Conservation (phyloP, 805 yeast species). For the Isabelozyma gotoi region DNA sequence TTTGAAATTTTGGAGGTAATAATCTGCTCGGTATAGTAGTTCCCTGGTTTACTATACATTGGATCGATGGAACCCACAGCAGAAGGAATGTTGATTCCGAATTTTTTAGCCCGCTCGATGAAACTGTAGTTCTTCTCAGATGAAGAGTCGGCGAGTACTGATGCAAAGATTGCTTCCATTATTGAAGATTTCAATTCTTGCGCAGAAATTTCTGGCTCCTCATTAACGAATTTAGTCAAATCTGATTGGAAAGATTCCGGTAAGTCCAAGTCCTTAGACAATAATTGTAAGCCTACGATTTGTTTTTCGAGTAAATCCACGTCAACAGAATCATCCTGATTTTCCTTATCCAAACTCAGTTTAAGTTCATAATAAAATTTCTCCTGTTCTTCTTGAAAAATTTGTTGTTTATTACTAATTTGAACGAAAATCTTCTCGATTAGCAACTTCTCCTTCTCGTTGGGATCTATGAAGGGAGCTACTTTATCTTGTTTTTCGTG, state of each 20-base stretch:
- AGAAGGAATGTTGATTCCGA: constrained; percentile 37
- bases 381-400: constrained; percentile 19
- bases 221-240: constrained; percentile 12
- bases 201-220: background rate
- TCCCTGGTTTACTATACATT: constrained; percentile 47
- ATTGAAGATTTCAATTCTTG: background rate
- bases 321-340: constrained; percentile 32
- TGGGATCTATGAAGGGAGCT: constrained; percentile 19
- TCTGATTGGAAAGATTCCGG: constrained; percentile 51
- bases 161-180: background rate
- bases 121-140: constrained; percentile 12
- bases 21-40: constrained; percentile 49
- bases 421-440: constrained; percentile 30
- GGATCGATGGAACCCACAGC: constrained; percentile 23
- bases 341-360: constrained; percentile 6
- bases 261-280: constrained; percentile 64
- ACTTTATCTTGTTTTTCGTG: background rate
- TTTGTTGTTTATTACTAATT: constrained; percentile 25
- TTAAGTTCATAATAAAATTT: constrained; percentile 18
- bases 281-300: constrained; percentile 58
- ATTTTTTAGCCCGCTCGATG: constrained; percentile 34
- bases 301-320: constrained; percentile 53
- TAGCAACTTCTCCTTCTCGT: constrained; percentile 17
- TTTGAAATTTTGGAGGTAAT: constrained; percentile 54
- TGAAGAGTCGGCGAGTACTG: background rate